phyloP scores from a whole-genome alignment of 345 rosid species.

The Pugionium dolabratum region DNA sequence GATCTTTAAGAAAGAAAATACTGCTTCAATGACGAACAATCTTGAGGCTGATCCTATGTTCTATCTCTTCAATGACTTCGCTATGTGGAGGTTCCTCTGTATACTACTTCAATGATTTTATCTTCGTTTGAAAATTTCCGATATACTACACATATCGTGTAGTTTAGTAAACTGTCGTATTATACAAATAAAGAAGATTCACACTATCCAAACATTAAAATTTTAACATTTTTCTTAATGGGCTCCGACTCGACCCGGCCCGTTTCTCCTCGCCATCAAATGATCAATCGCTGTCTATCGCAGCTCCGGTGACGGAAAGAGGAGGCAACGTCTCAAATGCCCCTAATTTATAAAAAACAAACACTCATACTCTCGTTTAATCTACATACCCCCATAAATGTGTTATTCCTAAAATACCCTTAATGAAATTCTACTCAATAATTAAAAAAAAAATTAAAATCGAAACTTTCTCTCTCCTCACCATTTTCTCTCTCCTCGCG shows the following conservation, averaged over 20 bases:
- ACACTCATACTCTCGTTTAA: too few relatives aligned
- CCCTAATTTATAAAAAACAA: too few relatives aligned
- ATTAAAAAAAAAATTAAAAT: too few relatives aligned
- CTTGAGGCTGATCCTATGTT: slow-evolving; percentile 10
- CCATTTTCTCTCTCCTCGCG: too few relatives aligned
- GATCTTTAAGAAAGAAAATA: slow-evolving; percentile 21
- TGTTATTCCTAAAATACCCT: too few relatives aligned
- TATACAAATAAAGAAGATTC: too few relatives aligned
- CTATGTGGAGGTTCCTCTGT: slow-evolving; percentile 23
- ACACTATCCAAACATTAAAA: too few relatives aligned
- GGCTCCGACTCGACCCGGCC: slow-evolving; percentile 9
- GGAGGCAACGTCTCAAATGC: too few relatives aligned
- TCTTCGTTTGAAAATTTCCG: slow-evolving; percentile 17
- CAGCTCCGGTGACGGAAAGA: slow-evolving; percentile 28
- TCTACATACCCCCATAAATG: too few relatives aligned
- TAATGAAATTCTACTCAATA: too few relatives aligned
- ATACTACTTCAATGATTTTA: slow-evolving; percentile 6
- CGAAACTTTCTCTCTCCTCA: too few relatives aligned
- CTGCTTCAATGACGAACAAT: slow-evolving; percentile 23
- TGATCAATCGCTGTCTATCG: neutral
- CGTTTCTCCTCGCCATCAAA: neutral
- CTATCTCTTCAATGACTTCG: slow-evolving; percentile 28
- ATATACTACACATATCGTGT: neutral
- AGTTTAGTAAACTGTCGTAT: slow-evolving; percentile 26
- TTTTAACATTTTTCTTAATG: neutral